Evolutionary conservation across 805 yeast species (phyloP).

Genomic region (Yarrowia porcina): DNA sequence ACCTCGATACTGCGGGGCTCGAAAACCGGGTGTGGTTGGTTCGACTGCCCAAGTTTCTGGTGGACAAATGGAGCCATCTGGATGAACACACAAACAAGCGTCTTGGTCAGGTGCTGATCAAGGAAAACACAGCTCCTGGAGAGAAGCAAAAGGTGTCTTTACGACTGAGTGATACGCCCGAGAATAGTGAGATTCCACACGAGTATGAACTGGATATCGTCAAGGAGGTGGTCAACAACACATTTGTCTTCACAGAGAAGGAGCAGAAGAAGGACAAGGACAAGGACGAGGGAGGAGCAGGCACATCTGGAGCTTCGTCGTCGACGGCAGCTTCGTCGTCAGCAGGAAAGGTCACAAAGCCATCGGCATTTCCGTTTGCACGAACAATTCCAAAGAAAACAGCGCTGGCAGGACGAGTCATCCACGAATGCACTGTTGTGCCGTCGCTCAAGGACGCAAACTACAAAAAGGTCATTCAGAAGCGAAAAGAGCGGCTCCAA

Average conservation of each 20-base stretch:
- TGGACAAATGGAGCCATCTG: constrained; percentile 73
- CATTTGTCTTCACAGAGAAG: constrained; percentile 83
- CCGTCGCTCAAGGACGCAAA: constrained; percentile 74
- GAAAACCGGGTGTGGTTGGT: constrained; percentile 87
- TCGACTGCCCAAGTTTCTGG: constrained; percentile 80
- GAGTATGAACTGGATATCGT: constrained; percentile 77
- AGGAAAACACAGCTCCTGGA: constrained; percentile 39
- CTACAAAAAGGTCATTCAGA: constrained; percentile 60
- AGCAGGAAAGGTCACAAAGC: constrained; percentile 10
- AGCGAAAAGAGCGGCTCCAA: constrained; percentile 49
- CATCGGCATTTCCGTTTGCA: constrained; percentile 15
- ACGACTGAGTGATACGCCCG: constrained; percentile 41
- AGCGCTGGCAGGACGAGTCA: constrained; percentile 76
- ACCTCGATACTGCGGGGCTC: constrained; percentile 63
- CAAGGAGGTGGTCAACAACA: constrained; percentile 76
- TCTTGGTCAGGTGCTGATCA: constrained; percentile 72
- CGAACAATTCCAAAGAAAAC: constrained; percentile 82
- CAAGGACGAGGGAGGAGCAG: constrained; percentile 14
- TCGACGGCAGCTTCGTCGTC: not conserved
- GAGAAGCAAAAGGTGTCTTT: constrained; percentile 40
- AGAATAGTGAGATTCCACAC: constrained; percentile 63
- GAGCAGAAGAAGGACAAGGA: constrained; percentile 52
- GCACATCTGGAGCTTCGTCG: not conserved
- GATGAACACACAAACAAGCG: constrained; percentile 65
- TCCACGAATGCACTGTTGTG: constrained; percentile 85